Percentiles rank a stretch among this genome's conserved stretches.
Evolutionary conservation across 1,284 basidiomycete genomes (phyloP).

Genomic region (Gymnopus androsaceus): DNA sequence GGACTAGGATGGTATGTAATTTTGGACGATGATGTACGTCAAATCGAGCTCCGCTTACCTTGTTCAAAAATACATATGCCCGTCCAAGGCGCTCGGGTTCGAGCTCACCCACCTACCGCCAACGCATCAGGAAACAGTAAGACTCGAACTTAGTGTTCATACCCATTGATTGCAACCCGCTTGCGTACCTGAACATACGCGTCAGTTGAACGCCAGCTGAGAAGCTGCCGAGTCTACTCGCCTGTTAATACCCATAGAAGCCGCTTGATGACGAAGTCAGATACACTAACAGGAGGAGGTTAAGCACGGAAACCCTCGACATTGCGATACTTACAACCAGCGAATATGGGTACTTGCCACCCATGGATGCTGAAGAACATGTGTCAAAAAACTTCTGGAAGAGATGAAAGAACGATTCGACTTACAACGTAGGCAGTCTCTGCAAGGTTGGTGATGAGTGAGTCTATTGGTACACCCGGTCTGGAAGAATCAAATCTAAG

Average conservation of each 20-base stretch:
- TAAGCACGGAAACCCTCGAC: not conserved
- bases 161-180: constrained; percentile 73
- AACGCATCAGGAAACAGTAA: not conserved
- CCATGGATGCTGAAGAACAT: constrained; percentile 51
- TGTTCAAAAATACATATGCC: constrained; percentile 54
- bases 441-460: constrained; percentile 57
- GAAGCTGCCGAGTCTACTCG: constrained; percentile 18
- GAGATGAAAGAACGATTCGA: constrained; percentile 9
- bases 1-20: constrained; percentile 32
- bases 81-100: constrained; percentile 60
- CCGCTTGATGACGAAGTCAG: constrained; percentile 64
- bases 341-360: constrained; percentile 56
- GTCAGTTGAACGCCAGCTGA: not conserved
- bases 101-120: constrained; percentile 52
- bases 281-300: constrained; percentile 37
- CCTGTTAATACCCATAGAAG: constrained; percentile 66
- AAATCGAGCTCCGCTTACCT: constrained; percentile 30
- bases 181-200: constrained; percentile 38
- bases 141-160: constrained; percentile 1
- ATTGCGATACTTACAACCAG: constrained; percentile 51
- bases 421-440: constrained; percentile 56
- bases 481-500: constrained; percentile 40
- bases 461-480: constrained; percentile 57
- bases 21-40: not conserved
- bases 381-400: not conserved